phyloP scores from a whole-genome alignment of 768 basidiomycete genomes.

The Fomitopsis pulvina region DNA sequence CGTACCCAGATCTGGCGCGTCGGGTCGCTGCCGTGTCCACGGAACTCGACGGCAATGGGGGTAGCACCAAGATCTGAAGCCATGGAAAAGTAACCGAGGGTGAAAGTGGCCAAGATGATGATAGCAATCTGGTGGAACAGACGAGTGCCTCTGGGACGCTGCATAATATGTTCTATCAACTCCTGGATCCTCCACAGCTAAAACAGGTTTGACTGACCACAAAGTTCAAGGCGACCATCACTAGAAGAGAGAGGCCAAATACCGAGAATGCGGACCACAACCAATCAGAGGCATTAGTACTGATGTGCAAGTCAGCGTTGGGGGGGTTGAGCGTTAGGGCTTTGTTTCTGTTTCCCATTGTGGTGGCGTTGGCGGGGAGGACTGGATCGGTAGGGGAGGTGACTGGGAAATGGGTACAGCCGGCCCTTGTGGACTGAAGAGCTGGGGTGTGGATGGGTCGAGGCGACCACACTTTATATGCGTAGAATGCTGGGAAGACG shows the following conservation, averaged over 20 bases:
- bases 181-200: not conserved
- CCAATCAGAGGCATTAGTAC: constrained; percentile 41
- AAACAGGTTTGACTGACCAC: constrained; percentile 17
- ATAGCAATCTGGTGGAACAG: constrained; percentile 45
- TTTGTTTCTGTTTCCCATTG: constrained; percentile 17
- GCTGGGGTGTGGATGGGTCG: not conserved
- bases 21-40: constrained; percentile 21
- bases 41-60: constrained; percentile 37
- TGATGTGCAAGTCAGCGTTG: constrained; percentile 33
- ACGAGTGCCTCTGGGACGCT: constrained; percentile 35
- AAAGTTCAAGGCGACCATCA: constrained; percentile 31
- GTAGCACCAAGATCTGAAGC: constrained; percentile 49
- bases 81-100: constrained; percentile 46
- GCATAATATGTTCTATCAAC: not conserved
- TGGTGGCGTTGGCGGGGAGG: not conserved
- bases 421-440: not conserved
- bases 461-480: not conserved
- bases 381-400: not conserved
- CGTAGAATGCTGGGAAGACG: not conserved
- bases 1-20: constrained; percentile 41
- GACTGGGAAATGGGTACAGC: not conserved
- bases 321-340: constrained; percentile 31
- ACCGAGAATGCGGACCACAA: constrained; percentile 49
- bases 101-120: constrained; percentile 38
- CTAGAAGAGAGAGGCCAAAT: constrained; percentile 37